Evolutionary conservation across 2,329 filamentous ascomycete species (phyloP).

Genomic region (Chaetomium sp.): DNA sequence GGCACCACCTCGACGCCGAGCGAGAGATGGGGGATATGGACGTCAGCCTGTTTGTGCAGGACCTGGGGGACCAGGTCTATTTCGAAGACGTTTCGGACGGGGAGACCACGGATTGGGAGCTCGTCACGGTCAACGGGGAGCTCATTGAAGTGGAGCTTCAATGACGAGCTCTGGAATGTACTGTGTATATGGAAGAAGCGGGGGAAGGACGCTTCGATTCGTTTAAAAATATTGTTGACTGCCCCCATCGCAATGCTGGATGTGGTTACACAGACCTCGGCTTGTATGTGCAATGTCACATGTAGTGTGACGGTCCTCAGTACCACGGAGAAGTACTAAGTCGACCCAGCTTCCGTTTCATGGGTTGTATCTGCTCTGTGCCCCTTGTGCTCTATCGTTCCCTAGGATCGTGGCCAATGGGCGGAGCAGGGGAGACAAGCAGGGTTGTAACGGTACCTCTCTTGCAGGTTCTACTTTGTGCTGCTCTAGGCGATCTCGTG

Average conservation of each 20-base stretch:
- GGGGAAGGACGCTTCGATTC: too few species aligned
- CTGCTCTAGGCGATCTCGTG: not conserved
- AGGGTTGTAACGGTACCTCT: not conserved
- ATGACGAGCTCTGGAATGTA: too few species aligned
- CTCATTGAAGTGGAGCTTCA: too few species aligned
- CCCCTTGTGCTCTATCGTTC: not conserved
- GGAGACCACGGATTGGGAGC: too few species aligned
- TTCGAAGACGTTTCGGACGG: not conserved
- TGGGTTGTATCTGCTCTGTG: not conserved
- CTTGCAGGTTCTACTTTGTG: not conserved
- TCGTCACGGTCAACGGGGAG: too few species aligned
- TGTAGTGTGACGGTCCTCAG: not conserved
- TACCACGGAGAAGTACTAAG: not conserved
- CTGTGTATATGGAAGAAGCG: too few species aligned
- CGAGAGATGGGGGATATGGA: slow-evolving; percentile 19
- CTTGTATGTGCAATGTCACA: too few species aligned
- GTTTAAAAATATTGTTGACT: too few species aligned
- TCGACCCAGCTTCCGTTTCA: not conserved
- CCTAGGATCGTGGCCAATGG: not conserved
- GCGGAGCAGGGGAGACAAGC: not conserved
- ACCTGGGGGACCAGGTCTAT: slow-evolving; percentile 14
- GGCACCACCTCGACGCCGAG: slow-evolving; percentile 24
- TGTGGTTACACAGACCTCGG: not conserved
- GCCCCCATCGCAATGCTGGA: not conserved
- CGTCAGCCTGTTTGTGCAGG: not conserved